Conservation (phyloP, 2,329 filamentous ascomycete species). For the Ceratocystiopsis sp. region DNA sequence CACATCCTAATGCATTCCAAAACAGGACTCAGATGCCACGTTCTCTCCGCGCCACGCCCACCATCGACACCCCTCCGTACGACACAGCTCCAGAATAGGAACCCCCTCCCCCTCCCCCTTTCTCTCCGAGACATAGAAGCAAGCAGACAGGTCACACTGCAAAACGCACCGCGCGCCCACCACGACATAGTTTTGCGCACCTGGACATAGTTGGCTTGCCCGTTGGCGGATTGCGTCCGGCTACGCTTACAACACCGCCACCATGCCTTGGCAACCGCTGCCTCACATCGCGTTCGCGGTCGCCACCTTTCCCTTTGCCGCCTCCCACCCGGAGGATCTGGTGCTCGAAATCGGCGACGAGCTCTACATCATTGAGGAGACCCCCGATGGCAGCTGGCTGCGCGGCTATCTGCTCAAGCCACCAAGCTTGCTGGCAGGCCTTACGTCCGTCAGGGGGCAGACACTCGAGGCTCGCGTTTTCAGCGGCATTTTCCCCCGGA, state of each 20-base stretch:
- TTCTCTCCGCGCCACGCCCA: too few relatives aligned
- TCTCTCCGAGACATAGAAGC: too few relatives aligned
- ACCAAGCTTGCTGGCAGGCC: constrained; percentile 75
- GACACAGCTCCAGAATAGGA: too few relatives aligned
- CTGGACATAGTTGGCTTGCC: too few relatives aligned
- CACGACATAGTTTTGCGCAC: too few relatives aligned
- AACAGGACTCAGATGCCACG: too few relatives aligned
- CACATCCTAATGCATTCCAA: too few relatives aligned
- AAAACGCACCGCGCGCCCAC: too few relatives aligned
- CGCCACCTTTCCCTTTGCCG: constrained; percentile 84
- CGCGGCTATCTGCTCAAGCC: constrained; percentile 90
- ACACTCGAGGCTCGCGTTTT: constrained; percentile 92
- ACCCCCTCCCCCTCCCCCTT: too few relatives aligned
- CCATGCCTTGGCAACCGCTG: constrained; percentile 94
- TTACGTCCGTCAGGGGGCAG: constrained; percentile 82
- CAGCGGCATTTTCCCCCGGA: constrained; percentile 92
- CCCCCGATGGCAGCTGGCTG: constrained; percentile 80
- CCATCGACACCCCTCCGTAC: too few relatives aligned
- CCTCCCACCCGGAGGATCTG: constrained; percentile 73
- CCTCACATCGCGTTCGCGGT: constrained; percentile 96
- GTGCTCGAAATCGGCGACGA: constrained; percentile 97
- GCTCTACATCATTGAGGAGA: constrained; percentile 96
- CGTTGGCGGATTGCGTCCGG: too few relatives aligned
- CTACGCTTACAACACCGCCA: constrained; percentile 6
- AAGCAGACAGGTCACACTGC: too few relatives aligned